Conservation (phyloP, 495 filamentous ascomycete species). For the Neurospora sp. region DNA sequence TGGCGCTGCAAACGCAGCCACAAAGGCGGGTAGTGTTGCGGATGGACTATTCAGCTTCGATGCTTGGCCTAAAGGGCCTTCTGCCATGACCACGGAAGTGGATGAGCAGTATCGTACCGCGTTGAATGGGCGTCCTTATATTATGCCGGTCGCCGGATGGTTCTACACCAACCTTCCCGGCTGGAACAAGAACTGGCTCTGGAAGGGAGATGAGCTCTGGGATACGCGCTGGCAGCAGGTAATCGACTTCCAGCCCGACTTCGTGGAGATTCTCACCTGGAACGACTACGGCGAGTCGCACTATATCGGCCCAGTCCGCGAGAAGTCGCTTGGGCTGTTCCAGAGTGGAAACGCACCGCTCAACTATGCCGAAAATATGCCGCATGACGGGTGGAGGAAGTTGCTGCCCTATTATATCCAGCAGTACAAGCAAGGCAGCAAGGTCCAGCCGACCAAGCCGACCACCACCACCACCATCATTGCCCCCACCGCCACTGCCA, state of each 20-base stretch:
- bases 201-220: slow-evolving; percentile 49
- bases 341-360: slow-evolving; percentile 6
- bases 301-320: slow-evolving; percentile 37
- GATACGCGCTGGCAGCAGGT: slow-evolving; percentile 48
- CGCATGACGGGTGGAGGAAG: slow-evolving; percentile 17
- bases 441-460: background rate
- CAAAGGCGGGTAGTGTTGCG: slow-evolving; percentile 32
- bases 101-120: slow-evolving; percentile 37
- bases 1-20: slow-evolving; percentile 4
- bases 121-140: slow-evolving; percentile 38
- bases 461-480: background rate
- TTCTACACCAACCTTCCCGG: slow-evolving; percentile 50
- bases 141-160: slow-evolving; percentile 54
- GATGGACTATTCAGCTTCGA: slow-evolving; percentile 52
- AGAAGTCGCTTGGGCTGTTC: slow-evolving; percentile 13
- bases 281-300: slow-evolving; percentile 62
- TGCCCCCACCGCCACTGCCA: background rate
- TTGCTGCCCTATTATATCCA: slow-evolving; percentile 16
- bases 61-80: slow-evolving; percentile 41
- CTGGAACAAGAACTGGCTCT: slow-evolving; percentile 52
- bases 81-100: slow-evolving; percentile 34
- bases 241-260: slow-evolving; percentile 39
- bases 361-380: slow-evolving; percentile 7
- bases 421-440: slow-evolving; percentile 11
- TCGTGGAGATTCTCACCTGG: slow-evolving; percentile 58